These are phyloP conservation scores for Aphanomyces astaci DNA, from an alignment of 352 stramenopile species.

Conservation along the genomic window DNA sequence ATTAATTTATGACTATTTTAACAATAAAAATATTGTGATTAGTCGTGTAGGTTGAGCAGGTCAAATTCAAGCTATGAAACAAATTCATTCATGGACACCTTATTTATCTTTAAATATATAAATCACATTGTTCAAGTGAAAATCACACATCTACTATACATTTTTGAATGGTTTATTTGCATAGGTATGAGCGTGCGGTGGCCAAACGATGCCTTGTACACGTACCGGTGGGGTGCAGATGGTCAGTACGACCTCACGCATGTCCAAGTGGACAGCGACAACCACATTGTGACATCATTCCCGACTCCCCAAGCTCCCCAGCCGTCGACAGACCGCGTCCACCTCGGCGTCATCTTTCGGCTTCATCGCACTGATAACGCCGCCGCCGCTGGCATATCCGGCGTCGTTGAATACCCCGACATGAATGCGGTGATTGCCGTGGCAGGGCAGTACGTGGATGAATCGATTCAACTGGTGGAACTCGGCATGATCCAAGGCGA, in stretches of 20 bases:
- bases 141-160: too few species aligned
- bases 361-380: slow-evolving; percentile 23
- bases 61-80: too few species aligned
- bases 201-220: slow-evolving; percentile 84
- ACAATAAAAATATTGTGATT: too few species aligned
- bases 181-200: slow-evolving; percentile 75
- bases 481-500: slow-evolving; percentile 72
- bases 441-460: slow-evolving; percentile 52
- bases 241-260: slow-evolving; percentile 82
- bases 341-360: slow-evolving; percentile 72
- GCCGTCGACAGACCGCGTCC: slow-evolving; percentile 18
- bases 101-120: too few species aligned
- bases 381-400: slow-evolving; percentile 27
- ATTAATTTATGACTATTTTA: too few species aligned
- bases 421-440: slow-evolving; percentile 67
- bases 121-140: too few species aligned
- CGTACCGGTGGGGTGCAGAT: slow-evolving; percentile 81
- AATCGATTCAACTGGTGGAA: slow-evolving; percentile 64
- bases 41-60: too few species aligned
- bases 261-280: slow-evolving; percentile 73
- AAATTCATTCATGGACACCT: too few species aligned
- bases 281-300: slow-evolving; percentile 58
- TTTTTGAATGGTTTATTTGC: too few species aligned
- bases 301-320: slow-evolving; percentile 44
- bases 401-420: slow-evolving; percentile 78